Evolutionary conservation across 1,284 basidiomycete genomes (phyloP).

Genomic region (Boletus smithii): DNA sequence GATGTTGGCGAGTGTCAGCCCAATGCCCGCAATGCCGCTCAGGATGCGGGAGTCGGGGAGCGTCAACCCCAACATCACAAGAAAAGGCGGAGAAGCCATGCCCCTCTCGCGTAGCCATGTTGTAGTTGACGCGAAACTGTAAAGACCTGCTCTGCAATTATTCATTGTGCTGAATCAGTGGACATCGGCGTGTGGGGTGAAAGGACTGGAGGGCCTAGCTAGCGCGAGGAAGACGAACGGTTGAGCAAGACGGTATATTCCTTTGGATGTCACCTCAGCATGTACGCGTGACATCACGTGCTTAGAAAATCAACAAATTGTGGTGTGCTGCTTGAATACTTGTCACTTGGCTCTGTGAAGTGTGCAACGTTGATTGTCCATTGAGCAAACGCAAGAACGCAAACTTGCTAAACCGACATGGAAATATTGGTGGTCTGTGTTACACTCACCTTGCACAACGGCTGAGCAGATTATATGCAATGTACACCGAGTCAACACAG

Average conservation of each 20-base stretch:
- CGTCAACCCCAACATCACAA: conserved; percentile 24
- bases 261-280: conserved; percentile 2
- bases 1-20: conserved; percentile 28
- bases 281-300: conserved; percentile 26
- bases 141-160: conserved; percentile 28
- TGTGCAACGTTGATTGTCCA: too few relatives aligned
- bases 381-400: too few relatives aligned
- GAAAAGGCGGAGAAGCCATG: conserved; percentile 29
- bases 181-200: conserved; percentile 1
- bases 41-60: conserved; percentile 32
- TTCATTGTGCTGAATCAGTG: conserved; percentile 16
- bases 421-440: too few relatives aligned
- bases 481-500: neutral
- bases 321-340: too few relatives aligned
- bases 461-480: neutral
- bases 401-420: too few relatives aligned
- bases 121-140: conserved; percentile 22
- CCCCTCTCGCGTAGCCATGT: conserved; percentile 23
- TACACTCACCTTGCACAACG: neutral
- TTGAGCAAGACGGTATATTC: conserved; percentile 2
- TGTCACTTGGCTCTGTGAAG: too few relatives aligned
- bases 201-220: neutral
- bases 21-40: conserved; percentile 25
- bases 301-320: conserved; percentile 19
- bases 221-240: conserved; percentile 1